phyloP scores from a whole-genome alignment of 805 yeast species.

The Candida pini region DNA sequence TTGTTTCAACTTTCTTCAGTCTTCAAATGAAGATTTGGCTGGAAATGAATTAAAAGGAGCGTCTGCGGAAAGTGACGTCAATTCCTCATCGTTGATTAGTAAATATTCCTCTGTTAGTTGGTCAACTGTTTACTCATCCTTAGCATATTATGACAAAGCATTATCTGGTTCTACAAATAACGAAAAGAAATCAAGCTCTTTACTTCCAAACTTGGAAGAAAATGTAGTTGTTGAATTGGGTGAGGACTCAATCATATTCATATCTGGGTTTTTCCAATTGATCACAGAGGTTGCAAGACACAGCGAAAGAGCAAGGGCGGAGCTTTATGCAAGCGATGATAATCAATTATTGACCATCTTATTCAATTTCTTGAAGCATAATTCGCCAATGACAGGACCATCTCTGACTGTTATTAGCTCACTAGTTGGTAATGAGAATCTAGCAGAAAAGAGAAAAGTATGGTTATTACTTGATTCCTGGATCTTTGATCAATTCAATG shows the following conservation, averaged over 20 bases:
- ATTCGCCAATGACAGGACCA: constrained; percentile 37
- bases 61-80: too few species aligned
- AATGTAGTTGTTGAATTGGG: constrained; percentile 50
- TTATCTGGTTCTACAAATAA: constrained; percentile 10
- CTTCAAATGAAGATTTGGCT: constrained; percentile 19
- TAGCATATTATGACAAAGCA: constrained; percentile 27
- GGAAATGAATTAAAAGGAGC: constrained; percentile 8
- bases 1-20: constrained; percentile 43
- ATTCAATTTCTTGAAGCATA: constrained; percentile 21
- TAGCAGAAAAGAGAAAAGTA: constrained; percentile 40
- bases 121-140: constrained; percentile 31
- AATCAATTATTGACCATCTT: constrained; percentile 25
- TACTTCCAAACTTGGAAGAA: constrained; percentile 6
- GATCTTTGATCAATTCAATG: constrained; percentile 40
- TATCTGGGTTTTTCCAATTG: constrained; percentile 69
- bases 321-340: constrained; percentile 29
- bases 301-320: constrained; percentile 29
- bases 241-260: constrained; percentile 72
- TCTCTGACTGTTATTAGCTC: constrained; percentile 52
- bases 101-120: constrained; percentile 30
- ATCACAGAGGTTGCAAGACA: constrained; percentile 47
- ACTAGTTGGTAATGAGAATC: constrained; percentile 42
- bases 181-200: constrained; percentile 1
- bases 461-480: constrained; percentile 73
- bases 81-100: constrained; percentile 17